Percentiles rank a stretch among this genome's conserved stretches.
phyloP scores from a whole-genome alignment of 2,329 filamentous ascomycete genomes.

The Colletotrichum agaves region DNA sequence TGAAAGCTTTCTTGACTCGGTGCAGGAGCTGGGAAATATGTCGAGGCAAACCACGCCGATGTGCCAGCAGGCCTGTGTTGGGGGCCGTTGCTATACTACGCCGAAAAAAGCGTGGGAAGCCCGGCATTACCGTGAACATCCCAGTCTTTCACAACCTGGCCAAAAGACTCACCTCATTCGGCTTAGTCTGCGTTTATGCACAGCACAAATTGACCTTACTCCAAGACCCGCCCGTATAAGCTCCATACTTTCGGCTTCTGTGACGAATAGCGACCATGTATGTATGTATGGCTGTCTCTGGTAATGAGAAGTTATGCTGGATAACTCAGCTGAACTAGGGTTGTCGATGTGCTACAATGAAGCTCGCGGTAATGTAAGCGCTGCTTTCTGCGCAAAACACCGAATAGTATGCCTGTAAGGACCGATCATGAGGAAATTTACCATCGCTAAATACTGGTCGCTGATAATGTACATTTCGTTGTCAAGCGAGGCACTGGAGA shows the following conservation, averaged over 20 bases:
- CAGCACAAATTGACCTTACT: background rate
- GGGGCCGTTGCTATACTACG: slow-evolving; percentile 7
- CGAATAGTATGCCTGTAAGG: no score
- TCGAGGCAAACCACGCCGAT: slow-evolving; percentile 7
- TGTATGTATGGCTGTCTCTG: background rate
- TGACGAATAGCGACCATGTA: background rate
- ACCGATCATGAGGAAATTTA: no score
- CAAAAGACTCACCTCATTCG: slow-evolving; percentile 26
- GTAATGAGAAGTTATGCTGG: no score
- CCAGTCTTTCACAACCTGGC: slow-evolving; percentile 12
- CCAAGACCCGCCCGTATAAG: background rate
- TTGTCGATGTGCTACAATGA: no score
- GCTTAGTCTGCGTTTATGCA: slow-evolving; percentile 12
- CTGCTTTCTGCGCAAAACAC: no score
- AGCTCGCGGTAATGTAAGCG: no score
- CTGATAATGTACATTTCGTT: no score
- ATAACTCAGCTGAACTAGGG: no score
- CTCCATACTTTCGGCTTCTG: background rate
- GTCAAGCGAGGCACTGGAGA: no score
- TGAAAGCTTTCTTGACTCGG: slow-evolving; percentile 14
- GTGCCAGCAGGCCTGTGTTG: slow-evolving; percentile 19
- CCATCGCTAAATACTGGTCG: no score
- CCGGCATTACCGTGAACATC: slow-evolving; percentile 13
- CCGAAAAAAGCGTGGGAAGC: slow-evolving; percentile 3
- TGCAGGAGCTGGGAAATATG: slow-evolving; percentile 16